phyloP scores from a whole-genome alignment of 495 filamentous ascomycete genomes.

The Neurospora sp. region DNA sequence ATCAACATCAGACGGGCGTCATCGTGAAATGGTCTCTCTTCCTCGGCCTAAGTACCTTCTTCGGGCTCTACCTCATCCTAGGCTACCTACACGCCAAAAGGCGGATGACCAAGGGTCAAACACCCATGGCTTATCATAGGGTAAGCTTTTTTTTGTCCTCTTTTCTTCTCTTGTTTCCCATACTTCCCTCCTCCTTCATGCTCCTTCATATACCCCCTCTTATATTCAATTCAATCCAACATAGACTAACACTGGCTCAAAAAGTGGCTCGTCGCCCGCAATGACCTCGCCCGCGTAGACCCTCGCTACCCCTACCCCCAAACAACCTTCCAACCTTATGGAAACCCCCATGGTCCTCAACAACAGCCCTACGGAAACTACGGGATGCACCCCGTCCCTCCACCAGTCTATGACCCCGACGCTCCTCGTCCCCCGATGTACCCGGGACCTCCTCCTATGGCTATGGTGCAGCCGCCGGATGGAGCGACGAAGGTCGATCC shows the following conservation, averaged over 20 bases:
- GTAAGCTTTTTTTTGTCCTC: constrained; percentile 29
- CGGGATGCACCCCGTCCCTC: constrained; percentile 50
- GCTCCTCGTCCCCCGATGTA: constrained; percentile 44
- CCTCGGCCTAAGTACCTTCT: constrained; percentile 40
- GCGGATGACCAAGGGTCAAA: constrained; percentile 49
- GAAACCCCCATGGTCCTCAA: not conserved
- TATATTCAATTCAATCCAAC: not conserved
- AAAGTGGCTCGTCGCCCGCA: constrained; percentile 56
- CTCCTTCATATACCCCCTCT: not conserved
- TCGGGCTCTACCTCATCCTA: constrained; percentile 45
- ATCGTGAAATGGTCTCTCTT: constrained; percentile 63
- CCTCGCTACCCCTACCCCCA: constrained; percentile 38
- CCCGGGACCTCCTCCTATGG: constrained; percentile 35
- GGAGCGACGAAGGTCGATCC: constrained; percentile 49
- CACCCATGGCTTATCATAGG: constrained; percentile 57
- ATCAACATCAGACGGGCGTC: constrained; percentile 37
- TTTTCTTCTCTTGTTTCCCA: not conserved
- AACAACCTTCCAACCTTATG: constrained; percentile 23
- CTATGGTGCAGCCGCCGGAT: constrained; percentile 25
- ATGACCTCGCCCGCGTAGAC: constrained; percentile 44
- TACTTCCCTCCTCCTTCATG: not conserved
- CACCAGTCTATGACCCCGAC: constrained; percentile 40
- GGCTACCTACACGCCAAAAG: constrained; percentile 58
- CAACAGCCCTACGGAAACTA: constrained; percentile 18
- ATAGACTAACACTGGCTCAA: not conserved